Evolutionary conservation across 148 eudicot species (phyloP).

Genomic region (Chenopodium berlandieri): DNA sequence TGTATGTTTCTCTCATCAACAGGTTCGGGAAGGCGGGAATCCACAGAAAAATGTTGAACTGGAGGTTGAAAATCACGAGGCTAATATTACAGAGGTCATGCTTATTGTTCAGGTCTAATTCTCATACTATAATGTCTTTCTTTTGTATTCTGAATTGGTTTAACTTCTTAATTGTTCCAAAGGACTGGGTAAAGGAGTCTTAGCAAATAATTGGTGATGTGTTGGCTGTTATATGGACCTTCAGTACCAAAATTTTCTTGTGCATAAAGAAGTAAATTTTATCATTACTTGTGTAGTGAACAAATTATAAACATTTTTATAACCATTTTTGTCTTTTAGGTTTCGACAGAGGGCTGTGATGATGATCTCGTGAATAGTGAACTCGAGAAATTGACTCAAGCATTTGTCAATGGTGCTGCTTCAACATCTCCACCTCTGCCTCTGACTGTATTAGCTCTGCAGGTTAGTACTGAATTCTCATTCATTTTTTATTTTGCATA

Average conservation of each 20-base stretch:
- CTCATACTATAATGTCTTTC: not conserved
- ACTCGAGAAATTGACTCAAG: conserved; percentile 58
- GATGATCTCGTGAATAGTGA: conserved; percentile 49
- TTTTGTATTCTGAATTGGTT: not conserved
- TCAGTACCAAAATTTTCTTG: not conserved
- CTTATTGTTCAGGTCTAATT: conserved; percentile 80
- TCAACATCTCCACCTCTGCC: conserved; percentile 61
- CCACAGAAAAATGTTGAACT: conserved; percentile 27
- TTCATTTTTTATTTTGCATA: not conserved
- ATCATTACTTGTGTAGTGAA: not conserved
- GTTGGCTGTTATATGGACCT: not conserved
- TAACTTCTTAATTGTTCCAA: not conserved
- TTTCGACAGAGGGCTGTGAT: conserved; percentile 58
- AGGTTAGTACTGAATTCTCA: conserved; percentile 40
- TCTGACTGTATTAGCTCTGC: conserved; percentile 64
- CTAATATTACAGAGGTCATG: conserved; percentile 65
- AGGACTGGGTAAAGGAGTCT: too few relatives aligned
- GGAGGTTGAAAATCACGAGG: conserved; percentile 35
- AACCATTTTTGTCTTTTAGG: conserved; percentile 39
- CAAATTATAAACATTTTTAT: not conserved
- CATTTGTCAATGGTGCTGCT: conserved; percentile 53
- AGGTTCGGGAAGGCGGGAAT: conserved; percentile 89
- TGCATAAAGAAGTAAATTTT: not conserved
- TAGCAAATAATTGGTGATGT: not conserved
- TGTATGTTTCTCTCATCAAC: conserved; percentile 1